Percentiles rank a stretch among this genome's conserved stretches.
These are phyloP conservation scores for Sedum album DNA, from an alignment of 164 flowering plant species.

Conservation along the genomic window DNA sequence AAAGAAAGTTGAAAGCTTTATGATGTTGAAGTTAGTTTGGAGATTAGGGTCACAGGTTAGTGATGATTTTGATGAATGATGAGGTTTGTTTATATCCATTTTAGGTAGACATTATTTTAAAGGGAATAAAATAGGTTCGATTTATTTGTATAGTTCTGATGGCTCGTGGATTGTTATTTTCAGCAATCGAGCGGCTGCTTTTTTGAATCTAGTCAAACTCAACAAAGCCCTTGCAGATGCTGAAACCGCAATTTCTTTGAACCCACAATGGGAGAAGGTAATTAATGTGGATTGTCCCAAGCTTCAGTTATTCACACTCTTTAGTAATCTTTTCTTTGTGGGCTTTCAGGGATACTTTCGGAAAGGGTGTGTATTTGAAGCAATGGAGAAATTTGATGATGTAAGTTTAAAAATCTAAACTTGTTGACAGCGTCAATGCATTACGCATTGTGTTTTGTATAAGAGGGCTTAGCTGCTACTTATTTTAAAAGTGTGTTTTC, in stretches of 20 bases:
- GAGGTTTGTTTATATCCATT: neutral
- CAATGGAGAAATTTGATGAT: constrained; percentile 85
- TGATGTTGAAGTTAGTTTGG: neutral
- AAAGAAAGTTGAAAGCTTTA: neutral
- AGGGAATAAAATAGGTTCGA: neutral
- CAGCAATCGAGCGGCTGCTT: constrained; percentile 98
- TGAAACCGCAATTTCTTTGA: constrained; percentile 69
- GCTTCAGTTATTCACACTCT: neutral
- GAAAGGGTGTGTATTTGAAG: constrained; percentile 88
- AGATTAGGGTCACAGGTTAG: neutral
- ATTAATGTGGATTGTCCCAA: neutral
- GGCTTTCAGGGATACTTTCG: constrained; percentile 77
- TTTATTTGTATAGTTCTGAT: neutral
- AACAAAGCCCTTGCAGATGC: constrained; percentile 94
- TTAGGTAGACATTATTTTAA: neutral
- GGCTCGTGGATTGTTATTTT: neutral
- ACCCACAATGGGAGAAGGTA: constrained; percentile 97
- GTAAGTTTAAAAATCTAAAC: constrained; percentile 33
- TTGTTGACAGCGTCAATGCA: neutral
- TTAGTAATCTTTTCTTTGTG: constrained; percentile 11
- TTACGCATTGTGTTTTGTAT: neutral
- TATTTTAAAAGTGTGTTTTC: neutral
- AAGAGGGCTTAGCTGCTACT: constrained; percentile 11
- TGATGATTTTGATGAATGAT: neutral
- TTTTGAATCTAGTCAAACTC: constrained; percentile 76